Conservation (phyloP, 2,329 filamentous ascomycete species). For the Monilinia polystroma region DNA sequence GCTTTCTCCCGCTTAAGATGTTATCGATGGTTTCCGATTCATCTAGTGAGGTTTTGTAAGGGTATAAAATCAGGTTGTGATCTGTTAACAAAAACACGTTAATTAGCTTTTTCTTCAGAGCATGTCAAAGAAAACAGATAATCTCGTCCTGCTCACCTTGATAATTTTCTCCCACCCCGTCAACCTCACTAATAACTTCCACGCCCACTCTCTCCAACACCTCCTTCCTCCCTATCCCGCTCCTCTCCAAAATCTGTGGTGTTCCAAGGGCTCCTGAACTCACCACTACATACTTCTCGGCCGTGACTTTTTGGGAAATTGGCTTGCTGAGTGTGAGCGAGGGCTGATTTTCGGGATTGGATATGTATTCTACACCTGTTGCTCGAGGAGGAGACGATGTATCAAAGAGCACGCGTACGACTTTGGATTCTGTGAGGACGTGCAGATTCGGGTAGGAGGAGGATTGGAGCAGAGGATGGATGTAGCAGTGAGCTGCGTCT, state of each 20-base stretch:
- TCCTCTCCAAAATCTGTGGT: constrained; percentile 56
- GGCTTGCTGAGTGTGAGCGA: constrained; percentile 36
- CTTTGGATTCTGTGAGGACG: constrained; percentile 56
- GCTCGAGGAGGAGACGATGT: constrained; percentile 49
- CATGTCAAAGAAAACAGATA: neutral
- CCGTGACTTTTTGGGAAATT: constrained; percentile 45
- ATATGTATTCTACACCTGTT: constrained; percentile 58
- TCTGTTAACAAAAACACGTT: constrained; percentile 32
- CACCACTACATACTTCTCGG: constrained; percentile 55
- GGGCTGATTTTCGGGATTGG: constrained; percentile 47
- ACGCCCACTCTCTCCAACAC: constrained; percentile 51
- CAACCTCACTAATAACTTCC: constrained; percentile 47
- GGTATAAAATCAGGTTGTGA: constrained; percentile 53
- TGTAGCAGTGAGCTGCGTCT: constrained; percentile 55
- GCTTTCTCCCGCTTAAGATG: constrained; percentile 49
- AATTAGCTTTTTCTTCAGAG: neutral
- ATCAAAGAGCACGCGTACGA: constrained; percentile 55
- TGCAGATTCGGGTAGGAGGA: constrained; percentile 57
- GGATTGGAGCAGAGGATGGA: constrained; percentile 52
- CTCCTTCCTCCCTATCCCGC: constrained; percentile 56
- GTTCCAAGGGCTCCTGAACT: constrained; percentile 43
- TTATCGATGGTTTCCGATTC: constrained; percentile 54
- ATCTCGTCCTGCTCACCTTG: constrained; percentile 41
- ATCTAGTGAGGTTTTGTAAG: constrained; percentile 50
- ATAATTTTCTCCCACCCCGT: constrained; percentile 54